phyloP scores from a whole-genome alignment of 257 asterid species.

The Solanum arcanum region DNA sequence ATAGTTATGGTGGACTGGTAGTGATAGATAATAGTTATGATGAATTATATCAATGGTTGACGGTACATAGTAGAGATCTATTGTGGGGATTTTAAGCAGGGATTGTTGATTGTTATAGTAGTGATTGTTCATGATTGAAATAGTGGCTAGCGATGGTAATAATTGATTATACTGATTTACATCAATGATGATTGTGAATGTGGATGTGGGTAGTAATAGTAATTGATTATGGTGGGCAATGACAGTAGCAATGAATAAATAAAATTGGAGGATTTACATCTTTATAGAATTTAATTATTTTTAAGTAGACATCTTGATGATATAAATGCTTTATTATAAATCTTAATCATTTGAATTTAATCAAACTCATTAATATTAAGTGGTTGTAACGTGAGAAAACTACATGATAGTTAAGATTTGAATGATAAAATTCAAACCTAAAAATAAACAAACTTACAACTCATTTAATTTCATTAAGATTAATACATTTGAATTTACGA shows the following conservation, averaged over 20 bases:
- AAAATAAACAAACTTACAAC: background rate
- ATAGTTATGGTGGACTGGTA: background rate
- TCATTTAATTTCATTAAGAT: background rate
- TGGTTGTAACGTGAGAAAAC: background rate
- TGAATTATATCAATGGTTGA: background rate
- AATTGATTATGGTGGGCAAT: background rate
- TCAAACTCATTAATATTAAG: background rate
- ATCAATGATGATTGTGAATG: background rate
- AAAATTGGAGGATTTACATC: background rate
- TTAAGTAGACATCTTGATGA: background rate
- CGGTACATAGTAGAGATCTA: background rate
- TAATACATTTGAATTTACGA: background rate
- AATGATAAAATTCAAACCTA: background rate
- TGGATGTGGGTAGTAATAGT: background rate
- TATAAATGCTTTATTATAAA: background rate
- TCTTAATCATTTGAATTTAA: too few species aligned
- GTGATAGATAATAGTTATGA: background rate
- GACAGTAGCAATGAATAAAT: background rate
- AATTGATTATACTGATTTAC: too few species aligned
- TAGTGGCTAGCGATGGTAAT: background rate
- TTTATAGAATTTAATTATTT: too few species aligned
- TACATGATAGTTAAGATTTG: background rate
- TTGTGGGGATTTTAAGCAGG: background rate
- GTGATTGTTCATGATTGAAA: background rate
- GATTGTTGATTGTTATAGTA: too few species aligned